Evolutionary conservation across 2,329 filamentous ascomycete genomes (phyloP).

Genomic region (Diaporthe australafricana): DNA sequence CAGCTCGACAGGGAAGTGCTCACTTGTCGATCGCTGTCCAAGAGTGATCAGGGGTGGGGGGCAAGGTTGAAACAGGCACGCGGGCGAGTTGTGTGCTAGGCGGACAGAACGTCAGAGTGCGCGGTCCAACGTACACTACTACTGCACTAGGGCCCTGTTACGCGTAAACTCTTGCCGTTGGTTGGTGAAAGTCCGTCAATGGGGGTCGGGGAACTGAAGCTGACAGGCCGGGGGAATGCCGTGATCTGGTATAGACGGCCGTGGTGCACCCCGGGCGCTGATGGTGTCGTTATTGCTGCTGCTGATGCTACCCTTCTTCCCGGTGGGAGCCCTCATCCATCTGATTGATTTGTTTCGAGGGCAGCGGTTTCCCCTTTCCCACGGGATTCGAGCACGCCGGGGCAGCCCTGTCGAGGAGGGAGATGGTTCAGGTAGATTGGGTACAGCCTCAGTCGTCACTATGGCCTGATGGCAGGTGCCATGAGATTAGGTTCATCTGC

Average conservation of each 20-base stretch:
- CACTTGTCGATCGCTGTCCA: constrained; percentile 6
- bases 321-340: not conserved
- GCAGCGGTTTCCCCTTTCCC: constrained; percentile 3
- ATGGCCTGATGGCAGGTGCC: constrained; percentile 15
- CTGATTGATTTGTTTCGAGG: not conserved
- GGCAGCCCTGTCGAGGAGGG: constrained; percentile 24
- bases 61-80: constrained; percentile 15
- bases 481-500: constrained; percentile 24
- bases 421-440: constrained; percentile 11
- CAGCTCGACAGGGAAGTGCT: constrained; percentile 5
- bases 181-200: not conserved
- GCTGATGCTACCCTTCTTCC: not conserved
- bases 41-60: constrained; percentile 4
- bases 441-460: constrained; percentile 26
- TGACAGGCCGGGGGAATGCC: not conserved
- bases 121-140: too few species aligned
- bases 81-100: not conserved
- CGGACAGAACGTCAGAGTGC: not conserved
- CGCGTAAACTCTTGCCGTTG: not conserved
- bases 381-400: not conserved
- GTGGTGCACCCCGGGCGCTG: not conserved
- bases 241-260: not conserved
- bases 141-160: not conserved
- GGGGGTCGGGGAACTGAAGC: not conserved
- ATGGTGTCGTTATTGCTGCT: not conserved